These are phyloP conservation scores for Paramecium pentaurelia DNA, from an alignment of 73 alveolate species.

Conservation along the genomic window DNA sequence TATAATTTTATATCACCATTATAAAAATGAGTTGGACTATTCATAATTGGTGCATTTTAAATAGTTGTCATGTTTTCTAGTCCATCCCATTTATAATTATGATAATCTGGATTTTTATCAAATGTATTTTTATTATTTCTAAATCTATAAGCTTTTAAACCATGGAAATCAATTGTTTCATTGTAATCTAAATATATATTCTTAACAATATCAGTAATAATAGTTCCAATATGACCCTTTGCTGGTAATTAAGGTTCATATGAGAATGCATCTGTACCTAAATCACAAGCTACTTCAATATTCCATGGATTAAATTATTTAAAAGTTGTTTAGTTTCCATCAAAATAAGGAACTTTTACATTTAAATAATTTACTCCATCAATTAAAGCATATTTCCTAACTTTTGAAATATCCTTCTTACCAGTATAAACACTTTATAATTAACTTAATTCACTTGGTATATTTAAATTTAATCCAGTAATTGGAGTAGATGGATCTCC, in stretches of 20 bases:
- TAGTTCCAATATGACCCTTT: neutral
- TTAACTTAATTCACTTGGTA: neutral
- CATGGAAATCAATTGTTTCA: neutral
- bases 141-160: conserved; percentile 5
- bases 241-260: neutral
- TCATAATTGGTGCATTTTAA: conserved; percentile 16
- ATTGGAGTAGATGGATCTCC: conserved; percentile 38
- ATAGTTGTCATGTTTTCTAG: neutral
- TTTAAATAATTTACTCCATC: neutral
- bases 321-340: neutral
- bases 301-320: neutral
- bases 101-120: neutral
- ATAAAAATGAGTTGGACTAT: conserved; percentile 16
- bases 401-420: neutral
- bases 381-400: neutral
- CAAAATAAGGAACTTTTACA: conserved; percentile 1
- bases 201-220: conserved; percentile 13
- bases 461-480: conserved; percentile 16
- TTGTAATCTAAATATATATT: conserved; percentile 2
- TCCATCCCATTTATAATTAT: conserved; percentile 32
- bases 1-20: conserved; percentile 10
- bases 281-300: neutral
- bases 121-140: neutral
- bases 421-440: neutral
- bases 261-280: conserved; percentile 43